Evolutionary conservation across 1,284 basidiomycete species (phyloP), one percentile per base, ranked within the genome.

Genomic region (Sparassis latifolia): DNA sequence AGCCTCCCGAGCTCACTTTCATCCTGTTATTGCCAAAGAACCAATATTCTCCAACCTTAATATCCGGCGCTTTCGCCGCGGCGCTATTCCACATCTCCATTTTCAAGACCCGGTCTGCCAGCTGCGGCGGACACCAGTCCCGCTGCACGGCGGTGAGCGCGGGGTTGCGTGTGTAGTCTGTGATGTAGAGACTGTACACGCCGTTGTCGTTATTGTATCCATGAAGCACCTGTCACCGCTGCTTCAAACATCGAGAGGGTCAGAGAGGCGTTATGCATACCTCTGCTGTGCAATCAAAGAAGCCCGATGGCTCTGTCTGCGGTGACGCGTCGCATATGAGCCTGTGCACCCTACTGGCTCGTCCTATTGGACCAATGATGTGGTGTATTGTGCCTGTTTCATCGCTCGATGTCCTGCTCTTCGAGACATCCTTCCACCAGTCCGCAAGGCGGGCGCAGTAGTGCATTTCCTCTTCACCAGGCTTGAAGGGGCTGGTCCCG

Each of bases 251-350:
- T 20, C 20, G 20, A 20, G 20, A 41, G 30, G 50, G 43, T 29
- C 10, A 53, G 50, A 28, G 35, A 43, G 5, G 28, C 29, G 12
- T 43, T 20, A 55, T 12, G 20, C 73, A 56, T 53, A 85, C 84
- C 73, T 86, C 79, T 5, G 85, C 73, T 0, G 82, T 85, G 52
- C 82, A 85, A 53, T 87, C 73, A 57, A 87, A 86, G 60, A 75
- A 86, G 1, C 79, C 81, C 9, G 56, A 49, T 2, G 61, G 57
- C 29, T 57, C 54, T 12, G 66, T 66, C 41, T 70, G 61, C 0
- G 79, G 78, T 5, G 68, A 67, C 4, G 71, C 72, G 43, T 83
- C 80, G 29, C 68, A 68, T 44, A 86, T 71, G 3, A 82, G 62
- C 37, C 72, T 67, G 56, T 86, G 82, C 29, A 65, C 56, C 44